Evolutionary conservation across 495 filamentous ascomycete genomes (phyloP).

Genomic region (Penicillium fimorum): DNA sequence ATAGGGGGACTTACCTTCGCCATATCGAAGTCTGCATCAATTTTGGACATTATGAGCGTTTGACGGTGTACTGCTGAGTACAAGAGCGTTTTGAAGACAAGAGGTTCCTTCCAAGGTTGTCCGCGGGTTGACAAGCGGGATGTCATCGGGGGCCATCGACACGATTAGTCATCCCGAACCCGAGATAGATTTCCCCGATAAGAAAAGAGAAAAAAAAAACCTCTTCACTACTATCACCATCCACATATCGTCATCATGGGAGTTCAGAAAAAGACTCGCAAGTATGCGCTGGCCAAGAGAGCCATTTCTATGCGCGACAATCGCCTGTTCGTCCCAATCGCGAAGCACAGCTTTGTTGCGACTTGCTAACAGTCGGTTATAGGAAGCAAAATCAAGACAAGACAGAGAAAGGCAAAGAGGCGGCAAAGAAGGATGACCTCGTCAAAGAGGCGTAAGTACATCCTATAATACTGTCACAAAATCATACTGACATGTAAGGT

Average conservation of each 20-base stretch:
- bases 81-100: background rate
- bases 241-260: slow-evolving; percentile 49
- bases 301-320: slow-evolving; percentile 27
- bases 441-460: slow-evolving; percentile 35
- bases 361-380: slow-evolving; percentile 36
- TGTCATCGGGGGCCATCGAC: background rate
- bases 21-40: slow-evolving; percentile 3
- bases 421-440: slow-evolving; percentile 31
- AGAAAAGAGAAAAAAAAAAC: slow-evolving; percentile 10
- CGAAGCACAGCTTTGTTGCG: background rate
- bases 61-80: background rate
- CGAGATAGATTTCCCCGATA: slow-evolving; percentile 4
- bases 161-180: background rate
- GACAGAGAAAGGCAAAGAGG: slow-evolving; percentile 43
- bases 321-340: slow-evolving; percentile 21
- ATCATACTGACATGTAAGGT: background rate
- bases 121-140: background rate
- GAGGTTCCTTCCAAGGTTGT: background rate
- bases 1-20: background rate
- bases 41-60: background rate
- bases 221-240: background rate
- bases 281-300: slow-evolving; percentile 53
- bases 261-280: slow-evolving; percentile 61
- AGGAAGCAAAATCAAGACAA: slow-evolving; percentile 60
- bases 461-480: background rate